Conservation (phyloP, 2,329 filamentous ascomycete species). For the Coleophoma eucalyptorum region DNA sequence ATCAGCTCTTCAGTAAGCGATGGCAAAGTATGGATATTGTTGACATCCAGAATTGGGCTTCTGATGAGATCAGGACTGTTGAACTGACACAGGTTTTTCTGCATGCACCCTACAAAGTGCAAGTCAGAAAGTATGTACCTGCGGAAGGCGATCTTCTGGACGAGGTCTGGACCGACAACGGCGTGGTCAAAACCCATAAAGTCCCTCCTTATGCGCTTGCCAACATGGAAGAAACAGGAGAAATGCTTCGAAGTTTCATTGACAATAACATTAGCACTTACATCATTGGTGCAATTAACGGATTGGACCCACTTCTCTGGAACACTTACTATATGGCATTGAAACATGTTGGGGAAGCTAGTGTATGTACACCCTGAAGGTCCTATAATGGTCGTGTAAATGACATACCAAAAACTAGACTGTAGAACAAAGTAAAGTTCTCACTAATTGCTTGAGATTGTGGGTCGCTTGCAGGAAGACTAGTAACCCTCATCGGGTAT, state of each 20-base stretch:
- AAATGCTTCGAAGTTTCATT: background rate
- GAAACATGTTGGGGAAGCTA: background rate
- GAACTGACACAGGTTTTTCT: constrained; percentile 15
- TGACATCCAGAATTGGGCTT: constrained; percentile 20
- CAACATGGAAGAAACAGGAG: constrained; percentile 3
- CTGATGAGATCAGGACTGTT: constrained; percentile 13
- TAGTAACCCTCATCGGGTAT: background rate
- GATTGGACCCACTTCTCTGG: background rate
- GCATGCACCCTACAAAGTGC: constrained; percentile 14
- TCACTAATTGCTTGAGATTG: background rate
- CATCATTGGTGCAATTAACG: background rate
- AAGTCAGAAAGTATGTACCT: constrained; percentile 20
- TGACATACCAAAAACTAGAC: background rate
- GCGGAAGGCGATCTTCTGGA: constrained; percentile 19
- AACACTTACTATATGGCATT: constrained; percentile 5
- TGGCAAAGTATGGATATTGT: constrained; percentile 24
- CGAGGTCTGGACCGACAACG: constrained; percentile 11
- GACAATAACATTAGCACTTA: background rate
- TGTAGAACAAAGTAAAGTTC: background rate
- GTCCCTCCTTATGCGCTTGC: constrained; percentile 4
- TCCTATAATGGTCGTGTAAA: background rate
- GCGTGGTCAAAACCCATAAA: constrained; percentile 4
- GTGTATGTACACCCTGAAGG: background rate
- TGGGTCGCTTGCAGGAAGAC: constrained; percentile 4
- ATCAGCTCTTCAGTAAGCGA: constrained; percentile 6